phyloP scores from a whole-genome alignment of 495 filamentous ascomycete genomes.

The Neurospora sp. region DNA sequence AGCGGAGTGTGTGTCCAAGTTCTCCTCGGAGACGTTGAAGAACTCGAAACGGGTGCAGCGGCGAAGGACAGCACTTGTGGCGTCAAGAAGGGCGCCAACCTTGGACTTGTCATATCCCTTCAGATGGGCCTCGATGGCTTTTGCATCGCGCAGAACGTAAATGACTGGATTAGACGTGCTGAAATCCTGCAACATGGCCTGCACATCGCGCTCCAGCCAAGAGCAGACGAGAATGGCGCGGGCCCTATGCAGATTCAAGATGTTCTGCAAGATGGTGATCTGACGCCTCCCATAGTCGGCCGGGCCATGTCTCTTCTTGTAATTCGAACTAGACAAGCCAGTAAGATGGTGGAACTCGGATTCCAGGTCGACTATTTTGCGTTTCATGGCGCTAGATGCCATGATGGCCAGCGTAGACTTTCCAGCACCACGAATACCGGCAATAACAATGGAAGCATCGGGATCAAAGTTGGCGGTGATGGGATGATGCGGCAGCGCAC shows the following conservation, averaged over 20 bases:
- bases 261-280: conserved; percentile 44
- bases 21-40: conserved; percentile 51
- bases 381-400: conserved; percentile 50
- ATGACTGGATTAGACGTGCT: conserved; percentile 55
- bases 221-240: conserved; percentile 56
- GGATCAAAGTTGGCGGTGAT: conserved; percentile 31
- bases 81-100: conserved; percentile 38
- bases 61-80: conserved; percentile 40
- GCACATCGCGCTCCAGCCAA: conserved; percentile 45
- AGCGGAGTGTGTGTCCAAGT: not conserved
- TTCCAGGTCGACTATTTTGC: conserved; percentile 55
- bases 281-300: conserved; percentile 47
- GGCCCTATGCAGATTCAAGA: conserved; percentile 48
- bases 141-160: conserved; percentile 52
- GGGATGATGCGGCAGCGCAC: not conserved
- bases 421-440: conserved; percentile 58
- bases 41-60: conserved; percentile 64
- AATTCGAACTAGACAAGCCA: conserved; percentile 46
- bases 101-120: conserved; percentile 42
- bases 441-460: conserved; percentile 56
- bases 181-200: conserved; percentile 43
- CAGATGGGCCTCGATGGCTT: conserved; percentile 50
- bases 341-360: conserved; percentile 50
- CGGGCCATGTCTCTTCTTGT: conserved; percentile 47
- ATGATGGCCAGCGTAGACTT: conserved; percentile 64